These are phyloP conservation scores for Aquilaria sinensis DNA, from an alignment of 345 rosid genomes.

Conservation along the genomic window DNA sequence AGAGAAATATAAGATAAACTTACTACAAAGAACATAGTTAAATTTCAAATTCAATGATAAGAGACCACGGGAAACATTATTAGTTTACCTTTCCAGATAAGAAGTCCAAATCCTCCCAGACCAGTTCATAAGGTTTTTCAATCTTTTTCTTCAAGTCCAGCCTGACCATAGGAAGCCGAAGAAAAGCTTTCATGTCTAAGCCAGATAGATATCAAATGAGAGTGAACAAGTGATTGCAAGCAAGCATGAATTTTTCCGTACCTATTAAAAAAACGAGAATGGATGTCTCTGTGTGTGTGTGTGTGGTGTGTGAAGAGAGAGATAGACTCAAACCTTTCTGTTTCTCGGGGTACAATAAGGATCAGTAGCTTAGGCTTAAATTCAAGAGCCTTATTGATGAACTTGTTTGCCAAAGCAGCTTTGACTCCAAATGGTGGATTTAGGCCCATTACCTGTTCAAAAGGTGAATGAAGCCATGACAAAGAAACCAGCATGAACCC, in stretches of 20 bases:
- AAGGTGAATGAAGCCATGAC: conserved; percentile 5
- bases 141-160: conserved; percentile 46
- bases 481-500: conserved; percentile 1
- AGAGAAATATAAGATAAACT: conserved; percentile 14
- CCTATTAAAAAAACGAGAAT: no score
- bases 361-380: conserved; percentile 86
- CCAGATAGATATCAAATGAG: not conserved
- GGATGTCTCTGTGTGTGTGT: no score
- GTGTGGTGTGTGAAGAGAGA: not conserved
- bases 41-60: not conserved
- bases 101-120: conserved; percentile 64
- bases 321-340: conserved; percentile 50
- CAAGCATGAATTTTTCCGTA: no score
- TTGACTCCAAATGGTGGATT: conserved; percentile 96
- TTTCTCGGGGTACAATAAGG: conserved; percentile 84
- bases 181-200: not conserved
- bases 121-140: conserved; percentile 45
- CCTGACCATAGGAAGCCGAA: conserved; percentile 33
- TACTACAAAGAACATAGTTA: not conserved
- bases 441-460: conserved; percentile 79
- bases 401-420: conserved; percentile 69
- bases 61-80: not conserved
- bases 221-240: conserved; percentile 1
- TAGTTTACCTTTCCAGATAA: conserved; percentile 73
- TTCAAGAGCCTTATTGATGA: conserved; percentile 74